A percentile compares a stretch with the other conserved stretches of the same genome.
Conservation (phyloP, 352 stramenopile species). For the Thraustochytrium striatum region DNA sequence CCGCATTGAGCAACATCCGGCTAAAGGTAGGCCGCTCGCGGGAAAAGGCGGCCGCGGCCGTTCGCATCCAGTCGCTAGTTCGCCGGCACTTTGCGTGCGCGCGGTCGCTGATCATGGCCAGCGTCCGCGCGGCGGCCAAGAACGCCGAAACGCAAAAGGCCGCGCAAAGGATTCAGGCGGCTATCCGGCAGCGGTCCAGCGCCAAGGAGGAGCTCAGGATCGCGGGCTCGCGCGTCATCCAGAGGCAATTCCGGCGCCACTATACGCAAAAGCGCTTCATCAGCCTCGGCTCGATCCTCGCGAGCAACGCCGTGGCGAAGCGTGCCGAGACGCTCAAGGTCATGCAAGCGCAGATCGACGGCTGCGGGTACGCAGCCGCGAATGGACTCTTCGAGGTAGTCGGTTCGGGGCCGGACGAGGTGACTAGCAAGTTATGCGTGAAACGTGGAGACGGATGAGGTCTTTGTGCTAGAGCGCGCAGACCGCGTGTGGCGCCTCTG, state of each 20-base stretch:
- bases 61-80: background rate
- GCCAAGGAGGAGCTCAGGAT: background rate
- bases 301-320: background rate
- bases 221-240: background rate
- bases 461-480: conserved; percentile 14
- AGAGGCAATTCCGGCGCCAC: conserved; percentile 31
- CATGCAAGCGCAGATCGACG: background rate
- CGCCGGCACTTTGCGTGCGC: background rate
- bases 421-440: background rate
- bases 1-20: too few relatives aligned
- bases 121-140: background rate
- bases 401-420: background rate
- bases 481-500: background rate
- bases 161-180: background rate
- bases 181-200: background rate
- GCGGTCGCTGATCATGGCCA: background rate
- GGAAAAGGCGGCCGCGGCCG: background rate
- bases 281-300: background rate
- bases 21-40: too few relatives aligned
- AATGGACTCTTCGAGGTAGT: background rate
- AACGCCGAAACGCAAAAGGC: background rate
- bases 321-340: background rate
- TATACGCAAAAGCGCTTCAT: conserved; percentile 2
- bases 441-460: background rate
- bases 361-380: background rate